phyloP scores from a whole-genome alignment of 2,329 filamentous ascomycete species.

The Botrytis fabae region DNA sequence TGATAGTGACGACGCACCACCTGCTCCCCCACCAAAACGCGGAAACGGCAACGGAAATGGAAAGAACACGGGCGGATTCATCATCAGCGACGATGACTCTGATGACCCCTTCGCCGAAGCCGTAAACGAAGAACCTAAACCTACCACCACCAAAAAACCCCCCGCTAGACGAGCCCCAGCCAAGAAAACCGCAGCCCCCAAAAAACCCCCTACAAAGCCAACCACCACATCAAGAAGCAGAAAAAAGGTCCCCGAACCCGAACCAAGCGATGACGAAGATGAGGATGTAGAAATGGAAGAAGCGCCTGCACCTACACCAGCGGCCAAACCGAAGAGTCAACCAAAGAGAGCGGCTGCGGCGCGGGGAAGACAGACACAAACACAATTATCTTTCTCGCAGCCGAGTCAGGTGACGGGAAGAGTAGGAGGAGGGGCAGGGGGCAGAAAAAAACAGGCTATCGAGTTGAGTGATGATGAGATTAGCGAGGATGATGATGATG shows the following conservation, averaged over 20 bases:
- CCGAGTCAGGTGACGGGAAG: slow-evolving; percentile 27
- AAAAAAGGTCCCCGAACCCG: slow-evolving; percentile 43
- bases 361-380: slow-evolving; percentile 50
- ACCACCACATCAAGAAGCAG: slow-evolving; percentile 45
- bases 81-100: slow-evolving; percentile 48
- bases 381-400: slow-evolving; percentile 51
- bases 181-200: slow-evolving; percentile 42
- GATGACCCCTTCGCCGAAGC: slow-evolving; percentile 48
- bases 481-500: slow-evolving; percentile 47
- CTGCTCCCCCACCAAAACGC: slow-evolving; percentile 34
- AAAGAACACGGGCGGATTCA: slow-evolving; percentile 9
- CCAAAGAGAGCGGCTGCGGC: slow-evolving; percentile 36
- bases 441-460: slow-evolving; percentile 40
- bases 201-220: slow-evolving; percentile 42
- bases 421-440: background rate
- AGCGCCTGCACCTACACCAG: slow-evolving; percentile 41
- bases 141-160: slow-evolving; percentile 32
- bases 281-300: slow-evolving; percentile 56
- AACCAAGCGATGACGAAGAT: slow-evolving; percentile 46
- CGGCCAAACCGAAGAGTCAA: slow-evolving; percentile 41
- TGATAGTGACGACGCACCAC: slow-evolving; percentile 46
- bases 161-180: slow-evolving; percentile 41
- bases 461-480: slow-evolving; percentile 68
- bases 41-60: background rate
- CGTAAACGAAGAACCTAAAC: background rate